A percentile compares a stretch with the other conserved stretches of the same genome.
Evolutionary conservation across 2,329 filamentous ascomycete genomes (phyloP).

Genomic region (Alternaria solani): DNA sequence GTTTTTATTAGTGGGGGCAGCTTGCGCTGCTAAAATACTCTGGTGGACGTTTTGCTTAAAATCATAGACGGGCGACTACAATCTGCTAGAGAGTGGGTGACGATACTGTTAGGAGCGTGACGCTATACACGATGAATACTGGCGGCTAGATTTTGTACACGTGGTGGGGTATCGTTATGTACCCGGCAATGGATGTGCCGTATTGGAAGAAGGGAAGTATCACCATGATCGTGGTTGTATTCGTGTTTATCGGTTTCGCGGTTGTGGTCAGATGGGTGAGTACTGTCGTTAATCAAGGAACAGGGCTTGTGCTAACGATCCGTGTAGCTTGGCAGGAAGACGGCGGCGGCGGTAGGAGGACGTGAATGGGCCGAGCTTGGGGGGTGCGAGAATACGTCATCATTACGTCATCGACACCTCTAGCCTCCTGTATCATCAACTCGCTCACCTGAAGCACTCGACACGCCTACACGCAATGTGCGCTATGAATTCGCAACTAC

Average conservation of each 20-base stretch:
- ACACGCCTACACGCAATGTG: background rate
- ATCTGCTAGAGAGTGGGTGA: constrained; percentile 50
- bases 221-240: constrained; percentile 43
- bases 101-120: constrained; percentile 52
- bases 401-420: background rate
- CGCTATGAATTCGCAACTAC: background rate
- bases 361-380: background rate
- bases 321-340: constrained; percentile 10
- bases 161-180: constrained; percentile 57
- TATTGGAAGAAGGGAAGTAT: constrained; percentile 53
- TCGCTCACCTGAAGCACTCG: background rate
- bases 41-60: no score
- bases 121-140: constrained; percentile 52
- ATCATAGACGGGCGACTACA: constrained; percentile 52
- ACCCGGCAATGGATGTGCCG: constrained; percentile 53
- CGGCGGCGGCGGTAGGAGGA: background rate
- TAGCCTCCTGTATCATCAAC: background rate
- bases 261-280: constrained; percentile 31
- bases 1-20: no score
- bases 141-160: constrained; percentile 52
- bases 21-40: no score
- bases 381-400: background rate
- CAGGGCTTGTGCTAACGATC: background rate
- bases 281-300: background rate
- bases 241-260: constrained; percentile 22